Conservation (phyloP, 164 flowering plant species). For the Houttuynia cordata region DNA sequence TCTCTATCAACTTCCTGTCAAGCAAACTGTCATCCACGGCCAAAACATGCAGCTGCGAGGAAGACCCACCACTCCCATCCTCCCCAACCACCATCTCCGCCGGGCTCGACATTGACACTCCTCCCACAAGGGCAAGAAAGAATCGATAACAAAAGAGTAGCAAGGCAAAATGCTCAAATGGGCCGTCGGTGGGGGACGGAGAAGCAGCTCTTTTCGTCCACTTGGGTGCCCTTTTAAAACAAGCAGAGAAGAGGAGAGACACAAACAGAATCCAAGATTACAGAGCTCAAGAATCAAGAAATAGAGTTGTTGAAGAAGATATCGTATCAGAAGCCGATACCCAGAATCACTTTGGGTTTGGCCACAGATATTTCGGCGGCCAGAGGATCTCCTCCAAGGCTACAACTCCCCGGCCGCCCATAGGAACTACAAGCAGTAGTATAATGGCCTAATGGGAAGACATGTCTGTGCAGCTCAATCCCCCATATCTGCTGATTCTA, state of each 20-base stretch:
- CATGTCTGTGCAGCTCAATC: background rate
- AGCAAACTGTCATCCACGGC: conserved; percentile 18
- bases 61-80: background rate
- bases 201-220: too few species aligned
- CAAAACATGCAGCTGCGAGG: conserved; percentile 12
- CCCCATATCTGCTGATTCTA: too few species aligned
- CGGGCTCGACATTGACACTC: background rate
- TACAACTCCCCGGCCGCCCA: conserved; percentile 2
- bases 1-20: conserved; percentile 17
- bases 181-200: background rate
- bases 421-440: background rate
- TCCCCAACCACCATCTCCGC: background rate
- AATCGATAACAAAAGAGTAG: background rate
- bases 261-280: background rate
- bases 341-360: background rate
- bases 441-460: too few species aligned
- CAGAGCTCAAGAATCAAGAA: conserved; percentile 5
- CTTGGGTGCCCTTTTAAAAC: background rate
- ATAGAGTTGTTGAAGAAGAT: background rate
- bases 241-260: background rate
- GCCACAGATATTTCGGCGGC: conserved; percentile 5
- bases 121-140: background rate
- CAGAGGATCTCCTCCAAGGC: background rate
- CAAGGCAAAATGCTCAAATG: background rate
- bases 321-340: background rate